Base-by-base conservation (phyloP, 495 filamentous ascomycete species). In the Penicillium atrosanguineum region DNA sequence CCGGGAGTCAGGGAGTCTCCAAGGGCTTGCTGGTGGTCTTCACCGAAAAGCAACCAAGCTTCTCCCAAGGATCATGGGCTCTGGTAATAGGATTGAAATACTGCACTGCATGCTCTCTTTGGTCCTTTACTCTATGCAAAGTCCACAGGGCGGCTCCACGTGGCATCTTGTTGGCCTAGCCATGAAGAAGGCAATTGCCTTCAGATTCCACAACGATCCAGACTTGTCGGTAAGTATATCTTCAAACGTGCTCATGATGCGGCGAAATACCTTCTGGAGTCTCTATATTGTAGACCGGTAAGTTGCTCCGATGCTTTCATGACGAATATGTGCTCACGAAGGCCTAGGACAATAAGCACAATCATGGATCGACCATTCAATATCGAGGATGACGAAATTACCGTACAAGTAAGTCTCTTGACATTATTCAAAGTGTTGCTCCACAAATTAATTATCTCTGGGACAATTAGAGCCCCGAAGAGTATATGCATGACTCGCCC, bases 151-250 rank as follows among this genome's bases (percentile, higher is more conserved):
- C 9, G 65, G 65, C 0, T 68, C 65, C 3, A 53, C 59, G 0
- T 68, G 65, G 65, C 65, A 68, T 45, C 44, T 65, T 20, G 31
- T 68, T 20, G 65, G 65, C 9, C 46, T 65, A 9, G 65, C 65
- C 6, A 62, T 68, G 62, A 56, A 61, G 26, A 68, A 61, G 37
- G 58, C 56, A 34, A 61, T 68, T 42, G 49, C 60, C 1, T 60
- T 57, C 36, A 26, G 59, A 29, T 58, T 68, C 20, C 62, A 68
- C 28, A 57, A 58, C 34, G 65, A 18, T n/a, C n/a, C n/a, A n/a
- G n/a, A n/a, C n/a, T n/a, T n/a, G n/a, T n/a, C n/a, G n/a, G n/a
- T n/a, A n/a, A n/a, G n/a, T n/a, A 45, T 59, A 2, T 37, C 53
- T 11, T 12, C 29, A 0, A 38, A 47, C 11, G 36, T 42, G 6